Evolutionary conservation across 176 grass and related monocot species (phyloP).

Genomic region (Calamus simplicifolius): DNA sequence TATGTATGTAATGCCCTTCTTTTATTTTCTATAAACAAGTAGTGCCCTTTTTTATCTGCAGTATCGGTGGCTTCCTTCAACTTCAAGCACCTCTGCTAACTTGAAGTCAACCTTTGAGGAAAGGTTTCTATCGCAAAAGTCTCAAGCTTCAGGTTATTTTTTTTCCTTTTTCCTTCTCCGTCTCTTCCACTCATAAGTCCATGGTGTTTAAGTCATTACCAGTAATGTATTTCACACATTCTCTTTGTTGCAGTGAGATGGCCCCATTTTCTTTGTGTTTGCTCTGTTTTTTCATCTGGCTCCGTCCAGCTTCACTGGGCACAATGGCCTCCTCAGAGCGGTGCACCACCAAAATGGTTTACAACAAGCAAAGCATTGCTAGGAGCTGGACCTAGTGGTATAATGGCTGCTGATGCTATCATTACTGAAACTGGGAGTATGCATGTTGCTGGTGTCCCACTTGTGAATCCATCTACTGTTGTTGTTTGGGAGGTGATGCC

Average conservation of each 20-base stretch:
- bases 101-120: slow-evolving; percentile 66
- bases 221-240: not conserved
- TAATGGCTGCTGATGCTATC: slow-evolving; percentile 98
- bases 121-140: slow-evolving; percentile 74
- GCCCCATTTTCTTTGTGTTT: slow-evolving; percentile 81
- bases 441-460: slow-evolving; percentile 97
- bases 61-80: slow-evolving; percentile 94
- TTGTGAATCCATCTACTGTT: slow-evolving; percentile 98
- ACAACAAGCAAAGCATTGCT: slow-evolving; percentile 94
- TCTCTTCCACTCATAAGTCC: too few species aligned
- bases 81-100: slow-evolving; percentile 41
- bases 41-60: slow-evolving; percentile 32
- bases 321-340: slow-evolving; percentile 73
- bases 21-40: slow-evolving; percentile 6
- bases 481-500: slow-evolving; percentile 99
- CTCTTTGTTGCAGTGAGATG: slow-evolving; percentile 66
- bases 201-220: too few species aligned
- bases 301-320: slow-evolving; percentile 98
- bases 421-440: slow-evolving; percentile 82
- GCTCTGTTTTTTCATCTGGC: slow-evolving; percentile 97
- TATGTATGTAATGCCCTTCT: not conserved
- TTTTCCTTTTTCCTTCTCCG: not conserved
- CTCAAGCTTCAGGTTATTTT: slow-evolving; percentile 73
- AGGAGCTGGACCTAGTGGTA: slow-evolving; percentile 90
- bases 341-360: slow-evolving; percentile 73